Evolutionary conservation across 345 rosid genomes (phyloP).

Genomic region (Rhodamnia rubescens): DNA sequence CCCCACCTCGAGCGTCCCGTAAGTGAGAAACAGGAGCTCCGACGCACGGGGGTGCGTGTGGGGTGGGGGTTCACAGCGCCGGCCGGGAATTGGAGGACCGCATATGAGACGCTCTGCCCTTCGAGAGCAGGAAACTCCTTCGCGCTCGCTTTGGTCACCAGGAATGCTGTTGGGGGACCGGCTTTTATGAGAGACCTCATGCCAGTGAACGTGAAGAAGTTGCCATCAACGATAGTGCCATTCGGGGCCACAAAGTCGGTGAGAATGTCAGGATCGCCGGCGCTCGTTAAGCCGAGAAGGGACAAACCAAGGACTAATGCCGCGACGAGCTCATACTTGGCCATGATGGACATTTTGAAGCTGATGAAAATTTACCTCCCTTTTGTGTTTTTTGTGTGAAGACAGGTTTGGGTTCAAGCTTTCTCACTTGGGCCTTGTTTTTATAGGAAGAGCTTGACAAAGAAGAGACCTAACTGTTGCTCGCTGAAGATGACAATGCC

Average conservation of each 20-base stretch:
- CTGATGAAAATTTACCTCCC: not conserved
- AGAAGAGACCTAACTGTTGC: not conserved
- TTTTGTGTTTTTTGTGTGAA: not conserved
- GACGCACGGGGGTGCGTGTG: slow-evolving; percentile 17
- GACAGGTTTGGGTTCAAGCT: not conserved
- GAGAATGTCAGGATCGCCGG: slow-evolving; percentile 10
- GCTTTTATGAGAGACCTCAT: not conserved
- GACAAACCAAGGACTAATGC: not conserved
- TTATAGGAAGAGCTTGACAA: not conserved
- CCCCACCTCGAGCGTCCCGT: slow-evolving; percentile 12
- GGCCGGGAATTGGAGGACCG: slow-evolving; percentile 6
- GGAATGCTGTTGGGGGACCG: not conserved
- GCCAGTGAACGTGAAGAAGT: slow-evolving; percentile 10
- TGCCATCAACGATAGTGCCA: not conserved
- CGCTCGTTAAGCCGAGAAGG: not conserved
- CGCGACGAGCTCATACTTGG: not conserved
- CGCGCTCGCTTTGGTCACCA: slow-evolving; percentile 2
- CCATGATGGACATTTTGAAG: not conserved
- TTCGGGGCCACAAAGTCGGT: slow-evolving; percentile 6
- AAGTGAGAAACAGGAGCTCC: slow-evolving; percentile 6
- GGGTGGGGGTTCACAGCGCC: slow-evolving; percentile 8
- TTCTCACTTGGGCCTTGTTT: not conserved
- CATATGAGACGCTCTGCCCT: slow-evolving; percentile 16
- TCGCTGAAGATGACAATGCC: not conserved
- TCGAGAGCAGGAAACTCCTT: slow-evolving; percentile 11